Evolutionary conservation across 2,329 filamentous ascomycete species (phyloP), one percentile per base, ranked within the genome.

Genomic region (Cladorrhinum sp.): DNA sequence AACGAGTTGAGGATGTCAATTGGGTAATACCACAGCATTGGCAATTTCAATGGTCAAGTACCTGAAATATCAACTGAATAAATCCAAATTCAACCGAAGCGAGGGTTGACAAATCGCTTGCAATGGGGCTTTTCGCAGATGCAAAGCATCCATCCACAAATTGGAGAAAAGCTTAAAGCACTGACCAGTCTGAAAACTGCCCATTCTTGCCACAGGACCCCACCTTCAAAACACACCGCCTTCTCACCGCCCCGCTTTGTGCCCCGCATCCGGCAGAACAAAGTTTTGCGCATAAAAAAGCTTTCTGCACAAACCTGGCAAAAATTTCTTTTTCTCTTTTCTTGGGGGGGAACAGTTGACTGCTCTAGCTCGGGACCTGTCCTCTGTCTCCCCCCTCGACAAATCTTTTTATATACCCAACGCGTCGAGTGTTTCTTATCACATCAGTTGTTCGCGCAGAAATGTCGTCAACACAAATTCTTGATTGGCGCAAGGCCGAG

Each of bases 381-480:
- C 61, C 62, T 68, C 66, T 68, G 67, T 63, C 62, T 66, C 64
- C 61, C 64, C 62, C 64, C 62, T 61, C 65, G 54, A 42, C 42
- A 53, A 51, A 58, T 60, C 30, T 55, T 49, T 50, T 60, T 53
- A 57, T 57, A 26, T 39, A 55, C 52, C 28, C 30, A 49, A 49
- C 30, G 24, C 52, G 55, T 59, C 49, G n/a, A 57, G 55, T 60
- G 62, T 58, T 55, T 52, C 57, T 30, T 55, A 28, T 56, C 49
- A 59, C 59, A 57, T 58, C 59, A 53, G 58, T 64, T 66, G 55
- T 26, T 55, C 62, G 55, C 56, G 53, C 64, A 64, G 83, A 73
- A 68, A 95, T 95, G 91, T 85, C 90, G 76, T 81, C 86, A 72
- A 79, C 85, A 73, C 91, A 90, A 42, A 55, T 88, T 73, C 80